Conservation (phyloP, 192 early-diverging fungal genomes). For the Haplosporangium gracile region DNA sequence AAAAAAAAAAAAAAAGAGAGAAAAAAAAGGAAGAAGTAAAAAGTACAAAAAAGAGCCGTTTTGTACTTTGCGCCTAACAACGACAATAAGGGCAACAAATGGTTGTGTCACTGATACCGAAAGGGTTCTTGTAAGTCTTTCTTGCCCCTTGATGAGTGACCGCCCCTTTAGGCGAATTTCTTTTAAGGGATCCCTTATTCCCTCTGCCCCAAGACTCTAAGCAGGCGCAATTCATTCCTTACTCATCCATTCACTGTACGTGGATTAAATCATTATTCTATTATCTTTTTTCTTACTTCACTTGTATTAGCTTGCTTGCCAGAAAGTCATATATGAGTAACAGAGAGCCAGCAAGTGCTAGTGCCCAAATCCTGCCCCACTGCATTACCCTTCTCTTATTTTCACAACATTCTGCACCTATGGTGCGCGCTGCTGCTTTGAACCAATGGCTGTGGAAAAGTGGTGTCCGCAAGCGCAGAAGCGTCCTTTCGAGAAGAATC, state of each 20-base stretch:
- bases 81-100: background rate
- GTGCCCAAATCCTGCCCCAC: background rate
- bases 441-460: background rate
- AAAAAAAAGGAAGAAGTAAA: background rate
- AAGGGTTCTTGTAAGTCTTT: background rate
- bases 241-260: background rate
- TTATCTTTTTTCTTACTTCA: background rate
- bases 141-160: background rate
- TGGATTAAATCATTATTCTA: background rate
- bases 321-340: background rate
- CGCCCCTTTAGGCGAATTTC: too few relatives aligned
- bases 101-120: background rate
- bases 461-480: background rate
- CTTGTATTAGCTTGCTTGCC: background rate
- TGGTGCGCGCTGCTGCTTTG: background rate
- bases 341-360: background rate
- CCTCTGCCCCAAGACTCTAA: background rate
- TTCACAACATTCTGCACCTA: background rate
- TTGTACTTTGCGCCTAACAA: background rate
- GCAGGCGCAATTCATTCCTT: background rate
- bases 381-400: background rate
- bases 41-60: slow-evolving; percentile 3
- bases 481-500: background rate
- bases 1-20: too few relatives aligned
- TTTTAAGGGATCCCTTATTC: too few relatives aligned